These are phyloP conservation scores for Scheffersomyces titani DNA, from an alignment of 1,139 yeast genomes.

Conservation along the genomic window DNA sequence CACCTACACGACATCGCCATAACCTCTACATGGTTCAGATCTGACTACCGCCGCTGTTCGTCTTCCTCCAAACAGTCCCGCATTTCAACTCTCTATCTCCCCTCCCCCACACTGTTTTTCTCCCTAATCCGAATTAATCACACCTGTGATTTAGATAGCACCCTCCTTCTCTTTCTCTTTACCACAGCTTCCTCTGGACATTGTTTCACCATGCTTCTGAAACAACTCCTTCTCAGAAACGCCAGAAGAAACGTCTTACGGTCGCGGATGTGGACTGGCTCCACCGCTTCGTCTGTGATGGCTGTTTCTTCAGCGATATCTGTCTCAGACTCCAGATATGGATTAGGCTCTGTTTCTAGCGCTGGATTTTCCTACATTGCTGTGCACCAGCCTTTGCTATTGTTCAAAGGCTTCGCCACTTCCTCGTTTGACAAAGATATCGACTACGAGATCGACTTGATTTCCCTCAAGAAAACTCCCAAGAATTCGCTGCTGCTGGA, in stretches of 20 bases:
- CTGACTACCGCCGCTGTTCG: background rate
- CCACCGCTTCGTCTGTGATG: background rate
- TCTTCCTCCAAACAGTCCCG: background rate
- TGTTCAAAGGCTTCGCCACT: background rate
- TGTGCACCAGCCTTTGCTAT: background rate
- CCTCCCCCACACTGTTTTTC: background rate
- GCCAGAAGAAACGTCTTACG: background rate
- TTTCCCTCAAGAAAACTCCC: constrained; percentile 32
- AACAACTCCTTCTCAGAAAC: background rate
- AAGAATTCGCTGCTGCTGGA: constrained; percentile 7
- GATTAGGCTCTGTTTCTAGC: background rate
- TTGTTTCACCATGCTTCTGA: background rate
- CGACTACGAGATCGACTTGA: constrained; percentile 39
- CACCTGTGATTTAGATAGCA: background rate
- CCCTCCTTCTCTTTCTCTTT: background rate
- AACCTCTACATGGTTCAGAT: background rate
- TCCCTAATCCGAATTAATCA: background rate
- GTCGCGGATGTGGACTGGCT: background rate
- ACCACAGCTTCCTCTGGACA: background rate
- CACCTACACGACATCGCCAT: background rate
- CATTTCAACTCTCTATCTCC: background rate
- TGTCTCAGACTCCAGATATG: background rate
- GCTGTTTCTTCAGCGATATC: background rate
- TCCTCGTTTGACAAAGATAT: background rate
- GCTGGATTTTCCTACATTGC: background rate